Evolutionary conservation across 805 yeast species (phyloP).

Genomic region (Candida orba): DNA sequence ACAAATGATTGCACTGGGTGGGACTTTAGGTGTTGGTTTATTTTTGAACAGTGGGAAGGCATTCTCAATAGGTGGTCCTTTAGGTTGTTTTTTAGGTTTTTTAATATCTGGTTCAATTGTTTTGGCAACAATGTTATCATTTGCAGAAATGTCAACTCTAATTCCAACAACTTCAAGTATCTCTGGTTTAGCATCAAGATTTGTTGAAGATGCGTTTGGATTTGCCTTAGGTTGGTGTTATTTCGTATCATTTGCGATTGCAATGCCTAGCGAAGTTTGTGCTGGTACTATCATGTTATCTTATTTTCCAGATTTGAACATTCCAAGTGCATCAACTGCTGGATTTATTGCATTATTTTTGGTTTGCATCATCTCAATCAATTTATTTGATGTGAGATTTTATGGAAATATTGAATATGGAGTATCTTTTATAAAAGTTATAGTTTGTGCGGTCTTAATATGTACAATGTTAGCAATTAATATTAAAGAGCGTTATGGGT

Average conservation of each 20-base stretch:
- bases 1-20: constrained; percentile 74
- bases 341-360: constrained; percentile 64
- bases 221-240: constrained; percentile 69
- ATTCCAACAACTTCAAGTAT: constrained; percentile 77
- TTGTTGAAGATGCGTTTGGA: constrained; percentile 73
- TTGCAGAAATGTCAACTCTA: constrained; percentile 76
- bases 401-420: constrained; percentile 71
- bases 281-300: constrained; percentile 74
- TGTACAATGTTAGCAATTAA: constrained; percentile 61
- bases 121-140: constrained; percentile 60
- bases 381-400: constrained; percentile 60
- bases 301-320: constrained; percentile 51
- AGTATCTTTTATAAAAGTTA: constrained; percentile 50
- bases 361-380: constrained; percentile 37
- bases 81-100: constrained; percentile 68
- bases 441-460: constrained; percentile 46
- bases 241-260: constrained; percentile 64
- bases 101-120: constrained; percentile 58
- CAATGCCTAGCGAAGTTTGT: constrained; percentile 72
- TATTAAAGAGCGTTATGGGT: constrained; percentile 46
- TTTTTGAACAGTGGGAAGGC: constrained; percentile 67
- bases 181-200: constrained; percentile 65
- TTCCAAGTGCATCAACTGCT: constrained; percentile 44
- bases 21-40: constrained; percentile 73
- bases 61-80: constrained; percentile 65